These are phyloP conservation scores for Leccinum variabile DNA, from an alignment of 1,284 basidiomycete genomes.

Conservation along the genomic window DNA sequence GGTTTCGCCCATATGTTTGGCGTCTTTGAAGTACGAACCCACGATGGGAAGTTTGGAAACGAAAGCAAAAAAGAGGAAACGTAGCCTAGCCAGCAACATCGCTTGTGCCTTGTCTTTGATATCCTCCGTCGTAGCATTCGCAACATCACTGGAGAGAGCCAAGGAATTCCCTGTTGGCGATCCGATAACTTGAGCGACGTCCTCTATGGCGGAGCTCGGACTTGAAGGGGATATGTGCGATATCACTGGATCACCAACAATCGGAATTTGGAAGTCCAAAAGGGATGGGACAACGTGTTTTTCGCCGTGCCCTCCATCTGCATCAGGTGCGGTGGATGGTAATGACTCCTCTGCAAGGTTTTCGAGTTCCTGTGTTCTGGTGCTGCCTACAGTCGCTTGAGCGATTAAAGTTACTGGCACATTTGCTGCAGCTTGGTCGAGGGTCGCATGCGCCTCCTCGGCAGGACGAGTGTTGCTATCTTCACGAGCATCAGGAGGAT, in stretches of 20 bases:
- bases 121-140: conserved; percentile 2
- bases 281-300: neutral
- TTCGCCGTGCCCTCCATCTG: conserved; percentile 1
- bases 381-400: neutral
- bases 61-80: conserved; percentile 11
- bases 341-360: conserved; percentile 2
- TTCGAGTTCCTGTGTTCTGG: conserved; percentile 1
- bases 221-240: neutral
- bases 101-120: conserved; percentile 9
- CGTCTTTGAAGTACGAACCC: conserved; percentile 22
- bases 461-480: neutral
- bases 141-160: neutral
- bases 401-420: conserved; percentile 1
- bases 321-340: conserved; percentile 1
- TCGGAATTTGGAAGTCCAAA: conserved; percentile 2
- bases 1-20: conserved; percentile 5
- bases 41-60: conserved; percentile 22
- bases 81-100: conserved; percentile 13
- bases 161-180: neutral
- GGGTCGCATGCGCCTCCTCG: neutral
- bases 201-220: neutral
- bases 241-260: neutral
- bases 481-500: neutral
- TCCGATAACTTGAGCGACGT: conserved; percentile 5
- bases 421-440: neutral